Conservation (phyloP, 1,284 basidiomycete genomes). For the Phlebopus sp. region DNA sequence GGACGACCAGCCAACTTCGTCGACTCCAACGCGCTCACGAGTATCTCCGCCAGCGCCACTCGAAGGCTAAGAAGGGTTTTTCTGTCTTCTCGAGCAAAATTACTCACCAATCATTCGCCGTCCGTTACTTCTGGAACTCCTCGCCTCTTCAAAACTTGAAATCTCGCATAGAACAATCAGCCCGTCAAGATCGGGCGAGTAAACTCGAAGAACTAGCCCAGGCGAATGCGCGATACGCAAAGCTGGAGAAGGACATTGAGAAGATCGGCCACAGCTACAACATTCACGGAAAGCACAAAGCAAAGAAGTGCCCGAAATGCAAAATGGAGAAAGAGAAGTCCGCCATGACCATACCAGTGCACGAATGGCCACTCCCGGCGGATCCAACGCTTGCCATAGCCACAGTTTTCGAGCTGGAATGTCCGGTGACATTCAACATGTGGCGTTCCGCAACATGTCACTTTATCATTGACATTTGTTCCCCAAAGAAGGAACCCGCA, state of each 20-base stretch:
- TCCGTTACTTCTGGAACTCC: conserved; percentile 30
- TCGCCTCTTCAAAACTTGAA: conserved; percentile 20
- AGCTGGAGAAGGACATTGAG: conserved; percentile 11
- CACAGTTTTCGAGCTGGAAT: conserved; percentile 45
- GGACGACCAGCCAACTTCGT: conserved; percentile 23
- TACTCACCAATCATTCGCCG: conserved; percentile 21
- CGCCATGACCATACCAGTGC: conserved; percentile 33
- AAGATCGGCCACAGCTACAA: conserved; percentile 5
- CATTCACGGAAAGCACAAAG: conserved; percentile 2
- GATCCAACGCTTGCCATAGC: conserved; percentile 21
- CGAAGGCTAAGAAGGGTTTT: not conserved
- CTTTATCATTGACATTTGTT: conserved; percentile 36
- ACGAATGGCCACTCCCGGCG: conserved; percentile 51
- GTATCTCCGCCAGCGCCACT: conserved; percentile 32
- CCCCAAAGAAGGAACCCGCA: not conserved
- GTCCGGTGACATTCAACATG: conserved; percentile 37
- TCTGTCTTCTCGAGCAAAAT: conserved; percentile 24
- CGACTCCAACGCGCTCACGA: conserved; percentile 26
- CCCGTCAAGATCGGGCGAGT: conserved; percentile 11
- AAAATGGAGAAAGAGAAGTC: conserved; percentile 16
- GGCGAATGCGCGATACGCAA: conserved; percentile 16
- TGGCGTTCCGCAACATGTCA: conserved; percentile 45
- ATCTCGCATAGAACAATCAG: conserved; percentile 25
- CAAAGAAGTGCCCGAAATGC: conserved; percentile 34
- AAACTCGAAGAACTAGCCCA: conserved; percentile 28